Conservation (phyloP, 2,329 filamentous ascomycete species). For the Colletotrichum coccodes region DNA sequence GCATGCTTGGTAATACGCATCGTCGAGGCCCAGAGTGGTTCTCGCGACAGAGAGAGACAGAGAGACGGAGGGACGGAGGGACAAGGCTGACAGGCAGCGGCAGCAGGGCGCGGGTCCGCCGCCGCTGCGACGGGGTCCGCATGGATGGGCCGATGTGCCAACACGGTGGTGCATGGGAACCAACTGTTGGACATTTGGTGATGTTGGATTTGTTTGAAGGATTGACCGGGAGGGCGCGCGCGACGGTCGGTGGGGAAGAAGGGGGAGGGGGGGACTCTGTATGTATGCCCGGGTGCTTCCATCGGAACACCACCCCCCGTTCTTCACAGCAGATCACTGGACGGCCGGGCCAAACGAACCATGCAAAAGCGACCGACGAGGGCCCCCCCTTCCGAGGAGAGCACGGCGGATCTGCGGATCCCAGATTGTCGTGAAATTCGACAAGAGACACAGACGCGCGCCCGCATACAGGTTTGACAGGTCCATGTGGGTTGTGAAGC, state of each 20-base stretch:
- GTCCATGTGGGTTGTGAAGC: not conserved
- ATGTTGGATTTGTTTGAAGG: not conserved
- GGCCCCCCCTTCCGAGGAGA: not conserved
- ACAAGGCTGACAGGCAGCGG: not conserved
- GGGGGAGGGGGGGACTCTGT: not conserved
- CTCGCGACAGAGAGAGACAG: not conserved
- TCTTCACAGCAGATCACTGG: not conserved
- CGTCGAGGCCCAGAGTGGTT: not conserved
- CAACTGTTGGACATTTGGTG: not conserved
- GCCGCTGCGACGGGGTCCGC: not conserved
- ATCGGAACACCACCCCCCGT: not conserved
- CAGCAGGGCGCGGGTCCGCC: constrained; percentile 6
- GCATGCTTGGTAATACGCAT: not conserved
- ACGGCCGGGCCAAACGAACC: not conserved
- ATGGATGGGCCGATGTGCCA: not conserved
- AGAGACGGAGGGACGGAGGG: not conserved
- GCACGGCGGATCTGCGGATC: not conserved
- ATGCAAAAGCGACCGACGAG: not conserved
- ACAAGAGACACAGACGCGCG: not conserved
- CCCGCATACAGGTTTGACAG: constrained; percentile 17
- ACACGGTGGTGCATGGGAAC: too few species aligned
- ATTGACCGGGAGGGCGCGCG: not conserved
- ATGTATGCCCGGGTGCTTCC: not conserved
- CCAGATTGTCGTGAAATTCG: not conserved
- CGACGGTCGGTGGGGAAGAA: too few species aligned